Conservation (phyloP, 2,329 filamentous ascomycete genomes). For the Stemphylium lycopersici region DNA sequence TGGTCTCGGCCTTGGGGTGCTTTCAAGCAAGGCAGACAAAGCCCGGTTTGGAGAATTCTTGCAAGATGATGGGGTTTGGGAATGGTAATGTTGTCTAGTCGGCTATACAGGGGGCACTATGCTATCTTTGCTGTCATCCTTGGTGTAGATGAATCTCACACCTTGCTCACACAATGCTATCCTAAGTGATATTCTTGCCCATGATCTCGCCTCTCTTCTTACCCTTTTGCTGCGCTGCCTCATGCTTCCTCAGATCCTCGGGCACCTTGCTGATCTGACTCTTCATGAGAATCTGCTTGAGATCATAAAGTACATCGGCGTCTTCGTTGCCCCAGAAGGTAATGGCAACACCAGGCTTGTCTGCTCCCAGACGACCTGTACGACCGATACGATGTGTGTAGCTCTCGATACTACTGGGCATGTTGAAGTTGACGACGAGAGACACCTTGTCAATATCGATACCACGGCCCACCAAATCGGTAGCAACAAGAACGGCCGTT, state of each 20-base stretch:
- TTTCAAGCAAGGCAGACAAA: no score
- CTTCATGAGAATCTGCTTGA: conserved; percentile 95
- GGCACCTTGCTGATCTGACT: conserved; percentile 86
- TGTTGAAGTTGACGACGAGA: conserved; percentile 98
- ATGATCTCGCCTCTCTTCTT: conserved; percentile 19
- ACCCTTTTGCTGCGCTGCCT: conserved; percentile 89
- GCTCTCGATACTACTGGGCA: conserved; percentile 89
- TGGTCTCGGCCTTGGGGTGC: no score
- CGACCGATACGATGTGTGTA: conserved; percentile 97
- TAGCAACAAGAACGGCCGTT: conserved; percentile 90
- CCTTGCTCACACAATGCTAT: not conserved
- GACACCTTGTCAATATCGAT: conserved; percentile 95
- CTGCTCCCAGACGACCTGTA: conserved; percentile 81
- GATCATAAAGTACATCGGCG: conserved; percentile 86
- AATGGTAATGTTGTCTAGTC: no score
- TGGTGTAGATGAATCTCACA: no score
- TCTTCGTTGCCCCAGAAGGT: conserved; percentile 95
- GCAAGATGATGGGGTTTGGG: no score
- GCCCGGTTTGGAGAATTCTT: no score
- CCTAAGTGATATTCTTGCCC: conserved; percentile 21
- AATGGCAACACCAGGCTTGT: conserved; percentile 94
- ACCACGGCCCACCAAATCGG: conserved; percentile 93
- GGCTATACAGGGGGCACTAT: no score
- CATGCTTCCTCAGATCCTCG: conserved; percentile 87
- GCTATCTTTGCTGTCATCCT: no score